These are phyloP conservation scores for Fusarium chuoi DNA, from an alignment of 2,329 filamentous ascomycete species.

Conservation along the genomic window DNA sequence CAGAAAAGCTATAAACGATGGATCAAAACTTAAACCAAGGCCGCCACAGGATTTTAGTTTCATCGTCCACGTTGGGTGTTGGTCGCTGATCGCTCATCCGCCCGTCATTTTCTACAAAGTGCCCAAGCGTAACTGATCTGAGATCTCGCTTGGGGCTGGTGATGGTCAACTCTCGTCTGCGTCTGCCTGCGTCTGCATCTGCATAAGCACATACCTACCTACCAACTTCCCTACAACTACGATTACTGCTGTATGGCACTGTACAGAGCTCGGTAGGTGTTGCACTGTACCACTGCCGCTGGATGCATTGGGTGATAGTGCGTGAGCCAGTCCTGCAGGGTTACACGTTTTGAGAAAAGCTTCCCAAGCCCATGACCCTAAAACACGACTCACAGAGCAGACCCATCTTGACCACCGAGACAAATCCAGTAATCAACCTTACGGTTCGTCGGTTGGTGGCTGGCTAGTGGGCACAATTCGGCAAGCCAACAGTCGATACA, in stretches of 20 bases:
- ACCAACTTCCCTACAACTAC: neutral
- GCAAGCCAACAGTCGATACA: conserved; percentile 20
- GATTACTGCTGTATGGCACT: neutral
- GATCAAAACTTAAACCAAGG: conserved; percentile 10
- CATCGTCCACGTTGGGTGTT: conserved; percentile 22
- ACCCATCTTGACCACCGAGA: conserved; percentile 27
- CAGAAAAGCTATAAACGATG: conserved; percentile 5
- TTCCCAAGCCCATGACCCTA: conserved; percentile 25
- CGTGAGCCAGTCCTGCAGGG: conserved; percentile 39
- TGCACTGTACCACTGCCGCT: conserved; percentile 2
- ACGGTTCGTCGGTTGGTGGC: conserved; percentile 7
- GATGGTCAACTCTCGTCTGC: conserved; percentile 40
- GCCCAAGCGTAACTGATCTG: conserved; percentile 31
- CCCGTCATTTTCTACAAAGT: conserved; percentile 38
- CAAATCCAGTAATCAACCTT: conserved; percentile 23
- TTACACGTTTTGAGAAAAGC: conserved; percentile 39
- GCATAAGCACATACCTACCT: neutral
- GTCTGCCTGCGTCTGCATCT: neutral
- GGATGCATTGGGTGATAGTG: conserved; percentile 37
- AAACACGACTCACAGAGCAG: conserved; percentile 14
- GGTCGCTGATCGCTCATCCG: neutral
- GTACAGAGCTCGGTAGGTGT: neutral
- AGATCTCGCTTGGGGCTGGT: conserved; percentile 42
- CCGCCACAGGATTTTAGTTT: conserved; percentile 26
- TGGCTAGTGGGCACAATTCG: conserved; percentile 14